Evolutionary conservation across 768 basidiomycete genomes (phyloP).

Genomic region (Rhizopogon salebrosus): DNA sequence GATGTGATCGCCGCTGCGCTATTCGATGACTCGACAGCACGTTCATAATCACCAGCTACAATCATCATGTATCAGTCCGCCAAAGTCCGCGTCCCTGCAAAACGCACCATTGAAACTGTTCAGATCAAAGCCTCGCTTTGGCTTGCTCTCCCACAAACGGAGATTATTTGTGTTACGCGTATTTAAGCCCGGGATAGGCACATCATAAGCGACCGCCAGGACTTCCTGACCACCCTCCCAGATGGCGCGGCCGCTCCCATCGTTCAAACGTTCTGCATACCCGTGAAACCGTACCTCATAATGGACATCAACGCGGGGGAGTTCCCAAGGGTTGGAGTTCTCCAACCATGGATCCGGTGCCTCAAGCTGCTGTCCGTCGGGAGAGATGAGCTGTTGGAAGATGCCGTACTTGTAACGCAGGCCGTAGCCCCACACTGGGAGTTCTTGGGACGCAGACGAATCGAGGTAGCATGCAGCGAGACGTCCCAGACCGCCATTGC

Average conservation of each 20-base stretch:
- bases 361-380: slow-evolving; percentile 79
- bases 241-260: slow-evolving; percentile 53
- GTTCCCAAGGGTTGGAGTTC: slow-evolving; percentile 84
- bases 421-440: slow-evolving; percentile 96
- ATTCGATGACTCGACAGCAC: slow-evolving; percentile 81
- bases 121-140: slow-evolving; percentile 88
- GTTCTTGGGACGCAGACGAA: slow-evolving; percentile 82
- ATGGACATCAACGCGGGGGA: slow-evolving; percentile 77
- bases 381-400: slow-evolving; percentile 89
- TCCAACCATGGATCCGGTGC: slow-evolving; percentile 94
- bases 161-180: slow-evolving; percentile 90
- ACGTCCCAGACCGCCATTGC: slow-evolving; percentile 93
- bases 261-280: slow-evolving; percentile 58
- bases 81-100: not conserved
- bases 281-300: slow-evolving; percentile 92
- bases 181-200: slow-evolving; percentile 82
- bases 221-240: slow-evolving; percentile 95
- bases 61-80: not conserved
- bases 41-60: slow-evolving; percentile 88
- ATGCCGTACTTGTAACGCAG: slow-evolving; percentile 92
- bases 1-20: slow-evolving; percentile 91
- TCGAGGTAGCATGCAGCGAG: slow-evolving; percentile 97
- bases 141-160: slow-evolving; percentile 77
- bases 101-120: slow-evolving; percentile 86
- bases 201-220: slow-evolving; percentile 88